Evolutionary conservation across 768 basidiomycete species (phyloP), one percentile per base, ranked within the genome.

Genomic region (Xanthoconium stramineum): DNA sequence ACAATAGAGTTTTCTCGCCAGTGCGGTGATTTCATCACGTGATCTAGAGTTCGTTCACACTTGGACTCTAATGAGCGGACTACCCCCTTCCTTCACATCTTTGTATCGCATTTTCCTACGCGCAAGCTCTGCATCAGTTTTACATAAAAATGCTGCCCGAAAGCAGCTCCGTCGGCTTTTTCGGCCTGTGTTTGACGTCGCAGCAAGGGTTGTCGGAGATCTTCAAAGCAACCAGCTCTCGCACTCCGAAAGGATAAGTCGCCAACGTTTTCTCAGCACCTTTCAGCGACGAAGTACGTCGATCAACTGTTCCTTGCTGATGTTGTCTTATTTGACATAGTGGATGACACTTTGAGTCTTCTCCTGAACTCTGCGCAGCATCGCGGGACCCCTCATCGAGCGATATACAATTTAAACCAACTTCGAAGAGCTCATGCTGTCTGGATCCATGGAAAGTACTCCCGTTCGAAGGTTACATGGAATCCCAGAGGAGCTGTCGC

Each of bases 271-370:
- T 79, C 63, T 88, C 51, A 56, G 65, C 15, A 60, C 58, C 20
- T 89, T 86, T 83, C 78, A 89, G 50, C 66, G 66, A 55, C 79
- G 83, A 63, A 76, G 88, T 85, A 32, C 50, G 73, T 68, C 33
- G 36, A 40, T 48, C 40, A 28, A n/a, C 32, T 0, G n/a, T 33
- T 47, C 8, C 6, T 52, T 15, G 19, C 39, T 37, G 37, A 10
- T 28, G 6, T 43, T 32, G 45, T 65, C 53, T 65, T 44, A 62
- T 54, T 56, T 60, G n/a, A 52, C 35, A 38, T 56, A 91, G 89
- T 88, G 69, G 88, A 91, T 63, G 79, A 77, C 56, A 89, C 88
- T 0, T 75, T 91, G 39, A 75, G 76, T 33, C 60, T 91, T 10
- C 66, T 91, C 45, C 78, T 82, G 69, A 81, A 76, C 29, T 85